Conservation (phyloP, 495 filamentous ascomycete genomes). For the Aspergillus ellipticus region DNA sequence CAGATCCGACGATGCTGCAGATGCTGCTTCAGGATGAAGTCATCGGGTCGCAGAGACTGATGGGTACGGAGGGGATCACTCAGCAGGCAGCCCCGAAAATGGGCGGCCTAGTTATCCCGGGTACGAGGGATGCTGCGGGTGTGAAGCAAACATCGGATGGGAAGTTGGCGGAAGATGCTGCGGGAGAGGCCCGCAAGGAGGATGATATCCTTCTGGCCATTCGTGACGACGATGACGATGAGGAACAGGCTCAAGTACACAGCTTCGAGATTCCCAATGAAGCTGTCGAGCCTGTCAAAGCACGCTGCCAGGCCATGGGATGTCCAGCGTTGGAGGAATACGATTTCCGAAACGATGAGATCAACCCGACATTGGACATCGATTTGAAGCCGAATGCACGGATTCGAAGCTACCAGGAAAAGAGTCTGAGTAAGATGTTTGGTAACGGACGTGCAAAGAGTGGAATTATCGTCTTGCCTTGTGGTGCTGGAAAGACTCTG, state of each 20-base stretch:
- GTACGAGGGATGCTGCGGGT: constrained; percentile 88
- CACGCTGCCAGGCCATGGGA: constrained; percentile 79
- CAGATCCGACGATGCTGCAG: constrained; percentile 80
- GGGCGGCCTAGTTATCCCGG: constrained; percentile 88
- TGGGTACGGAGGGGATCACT: constrained; percentile 66
- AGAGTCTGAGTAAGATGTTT: constrained; percentile 98
- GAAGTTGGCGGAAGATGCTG: constrained; percentile 31
- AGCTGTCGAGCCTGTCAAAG: constrained; percentile 80
- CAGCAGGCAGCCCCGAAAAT: constrained; percentile 80
- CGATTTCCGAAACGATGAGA: constrained; percentile 90
- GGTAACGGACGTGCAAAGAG: constrained; percentile 95
- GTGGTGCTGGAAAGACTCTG: constrained; percentile 94
- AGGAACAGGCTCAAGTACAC: constrained; percentile 85
- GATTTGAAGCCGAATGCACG: constrained; percentile 79
- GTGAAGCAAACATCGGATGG: constrained; percentile 60
- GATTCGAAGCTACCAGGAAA: constrained; percentile 93
- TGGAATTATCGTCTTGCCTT: constrained; percentile 96
- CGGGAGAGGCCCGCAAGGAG: constrained; percentile 34
- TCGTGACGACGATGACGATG: constrained; percentile 81
- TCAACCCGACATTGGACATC: constrained; percentile 88
- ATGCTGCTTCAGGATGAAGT: constrained; percentile 70
- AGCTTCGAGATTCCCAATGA: constrained; percentile 85
- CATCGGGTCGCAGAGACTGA: constrained; percentile 60
- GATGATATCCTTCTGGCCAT: constrained; percentile 60
- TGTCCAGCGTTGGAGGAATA: constrained; percentile 94